These are phyloP conservation scores for Rhodotorula sp. DNA, from an alignment of 1,284 basidiomycete species.

Conservation along the genomic window DNA sequence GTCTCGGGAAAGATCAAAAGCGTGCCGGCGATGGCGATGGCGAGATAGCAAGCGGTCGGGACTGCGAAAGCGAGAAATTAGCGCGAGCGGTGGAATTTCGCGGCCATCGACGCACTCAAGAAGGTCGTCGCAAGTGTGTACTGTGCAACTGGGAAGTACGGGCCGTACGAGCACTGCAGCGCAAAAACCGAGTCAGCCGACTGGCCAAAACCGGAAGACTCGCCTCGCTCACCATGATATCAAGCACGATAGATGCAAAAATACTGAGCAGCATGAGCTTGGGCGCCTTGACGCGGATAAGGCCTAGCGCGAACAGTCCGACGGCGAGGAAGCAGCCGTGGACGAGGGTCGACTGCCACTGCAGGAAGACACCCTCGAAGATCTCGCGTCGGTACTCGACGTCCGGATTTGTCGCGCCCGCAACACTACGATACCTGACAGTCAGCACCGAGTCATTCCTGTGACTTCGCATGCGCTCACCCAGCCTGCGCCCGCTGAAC, in stretches of 20 bases:
- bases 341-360: slow-evolving; percentile 60
- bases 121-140: slow-evolving; percentile 61
- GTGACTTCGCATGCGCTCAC: neutral
- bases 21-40: slow-evolving; percentile 61
- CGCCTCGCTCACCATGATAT: slow-evolving; percentile 57
- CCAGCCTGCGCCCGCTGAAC: slow-evolving; percentile 57
- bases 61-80: slow-evolving; percentile 55
- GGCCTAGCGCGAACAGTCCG: slow-evolving; percentile 63
- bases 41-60: slow-evolving; percentile 63
- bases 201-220: neutral
- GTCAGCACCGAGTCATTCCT: too few species aligned
- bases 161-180: slow-evolving; percentile 52
- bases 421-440: slow-evolving; percentile 50
- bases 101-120: slow-evolving; percentile 16
- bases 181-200: neutral
- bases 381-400: slow-evolving; percentile 54
- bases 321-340: slow-evolving; percentile 71
- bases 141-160: slow-evolving; percentile 65
- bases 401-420: slow-evolving; percentile 57
- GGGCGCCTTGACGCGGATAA: slow-evolving; percentile 63
- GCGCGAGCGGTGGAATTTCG: neutral
- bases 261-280: slow-evolving; percentile 60
- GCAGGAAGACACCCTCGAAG: slow-evolving; percentile 69
- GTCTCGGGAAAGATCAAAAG: slow-evolving; percentile 72
- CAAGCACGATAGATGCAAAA: slow-evolving; percentile 58